A percentile compares a stretch with the other conserved stretches of the same genome.
These are phyloP conservation scores for Pichia nanzhaoensis DNA, from an alignment of 805 yeast species.

Conservation along the genomic window DNA sequence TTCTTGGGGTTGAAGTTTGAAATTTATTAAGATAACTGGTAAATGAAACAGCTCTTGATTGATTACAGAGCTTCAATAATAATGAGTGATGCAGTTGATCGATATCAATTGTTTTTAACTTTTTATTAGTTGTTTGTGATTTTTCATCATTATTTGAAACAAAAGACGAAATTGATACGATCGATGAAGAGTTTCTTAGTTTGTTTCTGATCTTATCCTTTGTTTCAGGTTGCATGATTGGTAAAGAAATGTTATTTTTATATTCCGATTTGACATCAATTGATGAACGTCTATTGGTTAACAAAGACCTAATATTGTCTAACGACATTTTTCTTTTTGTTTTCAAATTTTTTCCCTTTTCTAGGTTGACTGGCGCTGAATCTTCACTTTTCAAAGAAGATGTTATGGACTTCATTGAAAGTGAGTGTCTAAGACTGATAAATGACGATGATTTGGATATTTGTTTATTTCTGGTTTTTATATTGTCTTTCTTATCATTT, in stretches of 20 bases:
- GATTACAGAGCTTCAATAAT: conserved; percentile 33
- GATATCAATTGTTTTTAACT: conserved; percentile 29
- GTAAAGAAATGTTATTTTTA: conserved; percentile 46
- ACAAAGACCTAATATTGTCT: conserved; percentile 21
- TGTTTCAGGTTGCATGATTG: conserved; percentile 50
- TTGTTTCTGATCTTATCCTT: conserved; percentile 49
- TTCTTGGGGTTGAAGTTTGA: conserved; percentile 9
- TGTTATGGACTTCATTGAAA: conserved; percentile 8
- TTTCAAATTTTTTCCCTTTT: conserved; percentile 6
- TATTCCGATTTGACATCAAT: conserved; percentile 17
- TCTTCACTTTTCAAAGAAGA: not conserved
- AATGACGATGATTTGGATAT: conserved; percentile 8
- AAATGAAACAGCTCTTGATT: conserved; percentile 29
- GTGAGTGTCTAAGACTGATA: conserved; percentile 4
- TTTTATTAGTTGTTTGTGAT: conserved; percentile 3
- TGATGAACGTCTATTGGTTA: conserved; percentile 7
- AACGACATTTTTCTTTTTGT: conserved; percentile 15
- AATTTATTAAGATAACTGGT: conserved; percentile 24
- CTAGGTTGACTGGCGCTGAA: not conserved
- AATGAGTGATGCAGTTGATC: conserved; percentile 28
- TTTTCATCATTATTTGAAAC: conserved; percentile 10
- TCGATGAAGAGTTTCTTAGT: conserved; percentile 43
- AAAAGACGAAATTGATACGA: conserved; percentile 35
- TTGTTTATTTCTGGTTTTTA: not conserved
- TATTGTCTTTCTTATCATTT: not conserved